Evolutionary conservation across 1,284 basidiomycete genomes (phyloP).

Genomic region (Phellopilus nigrolimitatus): DNA sequence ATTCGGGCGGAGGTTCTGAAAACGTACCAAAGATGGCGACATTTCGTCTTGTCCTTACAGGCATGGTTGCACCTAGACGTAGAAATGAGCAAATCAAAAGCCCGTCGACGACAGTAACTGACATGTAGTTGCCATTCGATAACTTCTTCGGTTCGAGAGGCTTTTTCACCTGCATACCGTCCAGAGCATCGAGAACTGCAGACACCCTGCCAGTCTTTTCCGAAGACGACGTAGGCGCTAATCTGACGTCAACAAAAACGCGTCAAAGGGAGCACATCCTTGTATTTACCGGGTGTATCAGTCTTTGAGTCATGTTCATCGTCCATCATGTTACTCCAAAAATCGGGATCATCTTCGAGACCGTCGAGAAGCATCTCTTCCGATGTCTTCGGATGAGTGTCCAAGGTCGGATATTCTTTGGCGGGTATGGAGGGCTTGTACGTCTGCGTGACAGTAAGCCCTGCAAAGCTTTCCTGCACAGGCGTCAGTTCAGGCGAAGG

Average conservation of each 20-base stretch:
- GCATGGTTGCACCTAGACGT: conserved; percentile 65
- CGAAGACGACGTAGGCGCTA: neutral
- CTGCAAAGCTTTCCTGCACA: conserved; percentile 63
- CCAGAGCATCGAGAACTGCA: neutral
- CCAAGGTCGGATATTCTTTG: conserved; percentile 54
- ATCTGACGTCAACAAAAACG: neutral
- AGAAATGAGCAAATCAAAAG: conserved; percentile 4
- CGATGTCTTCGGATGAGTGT: conserved; percentile 64
- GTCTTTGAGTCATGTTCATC: conserved; percentile 33
- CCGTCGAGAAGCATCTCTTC: conserved; percentile 62
- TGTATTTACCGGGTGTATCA: too few species aligned
- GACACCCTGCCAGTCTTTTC: neutral
- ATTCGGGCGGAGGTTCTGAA: neutral
- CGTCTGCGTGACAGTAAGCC: conserved; percentile 44
- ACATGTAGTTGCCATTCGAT: conserved; percentile 54
- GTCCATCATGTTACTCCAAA: conserved; percentile 56
- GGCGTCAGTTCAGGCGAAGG: conserved; percentile 1
- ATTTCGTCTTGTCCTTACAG: conserved; percentile 73
- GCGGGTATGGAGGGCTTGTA: conserved; percentile 55
- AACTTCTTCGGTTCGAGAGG: conserved; percentile 27
- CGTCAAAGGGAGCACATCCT: too few species aligned
- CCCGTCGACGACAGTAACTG: conserved; percentile 20
- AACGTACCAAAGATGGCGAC: conserved; percentile 66
- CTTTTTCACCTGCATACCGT: neutral
- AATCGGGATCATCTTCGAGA: conserved; percentile 58